phyloP scores from a whole-genome alignment of 495 filamentous ascomycete genomes.

The Penicillium alfredii region DNA sequence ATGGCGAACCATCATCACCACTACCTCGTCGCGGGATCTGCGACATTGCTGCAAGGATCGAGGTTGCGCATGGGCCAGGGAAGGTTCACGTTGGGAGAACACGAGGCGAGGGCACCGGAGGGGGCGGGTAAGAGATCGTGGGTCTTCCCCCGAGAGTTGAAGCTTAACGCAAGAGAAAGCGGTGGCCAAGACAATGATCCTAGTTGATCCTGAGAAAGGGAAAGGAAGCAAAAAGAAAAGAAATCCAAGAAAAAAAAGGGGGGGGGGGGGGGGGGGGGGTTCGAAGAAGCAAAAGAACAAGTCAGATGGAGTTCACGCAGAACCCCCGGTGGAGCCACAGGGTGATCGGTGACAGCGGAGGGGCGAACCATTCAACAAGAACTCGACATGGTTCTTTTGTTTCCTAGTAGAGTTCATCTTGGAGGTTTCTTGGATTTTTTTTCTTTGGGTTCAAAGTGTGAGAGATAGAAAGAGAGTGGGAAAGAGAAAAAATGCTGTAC shows the following conservation, averaged over 20 bases:
- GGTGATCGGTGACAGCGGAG: no score
- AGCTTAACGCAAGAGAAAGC: conserved; percentile 15
- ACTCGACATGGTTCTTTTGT: no score
- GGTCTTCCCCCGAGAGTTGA: conserved; percentile 22
- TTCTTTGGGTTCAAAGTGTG: no score
- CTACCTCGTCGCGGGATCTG: conserved; percentile 32
- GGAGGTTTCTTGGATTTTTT: no score
- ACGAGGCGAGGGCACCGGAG: conserved; percentile 13
- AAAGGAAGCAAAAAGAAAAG: neutral
- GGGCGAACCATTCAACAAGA: no score
- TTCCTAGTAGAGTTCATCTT: no score
- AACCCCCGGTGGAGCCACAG: no score
- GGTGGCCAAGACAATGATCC: conserved; percentile 5
- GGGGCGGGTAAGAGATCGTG: conserved; percentile 11
- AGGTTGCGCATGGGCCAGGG: conserved; percentile 24
- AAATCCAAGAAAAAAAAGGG: conserved; percentile 5
- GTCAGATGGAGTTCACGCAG: no score
- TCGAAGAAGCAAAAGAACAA: conserved; percentile 3
- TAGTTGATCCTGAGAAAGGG: no score
- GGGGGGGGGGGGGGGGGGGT: conserved; percentile 3
- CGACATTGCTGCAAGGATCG: conserved; percentile 34
- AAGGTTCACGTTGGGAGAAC: conserved; percentile 15
- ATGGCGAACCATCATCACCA: conserved; percentile 21
- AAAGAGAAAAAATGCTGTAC: no score
- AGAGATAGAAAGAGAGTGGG: no score